These are phyloP conservation scores for Aspergillus alliaceus DNA, from an alignment of 2,329 filamentous ascomycete genomes.

Conservation along the genomic window DNA sequence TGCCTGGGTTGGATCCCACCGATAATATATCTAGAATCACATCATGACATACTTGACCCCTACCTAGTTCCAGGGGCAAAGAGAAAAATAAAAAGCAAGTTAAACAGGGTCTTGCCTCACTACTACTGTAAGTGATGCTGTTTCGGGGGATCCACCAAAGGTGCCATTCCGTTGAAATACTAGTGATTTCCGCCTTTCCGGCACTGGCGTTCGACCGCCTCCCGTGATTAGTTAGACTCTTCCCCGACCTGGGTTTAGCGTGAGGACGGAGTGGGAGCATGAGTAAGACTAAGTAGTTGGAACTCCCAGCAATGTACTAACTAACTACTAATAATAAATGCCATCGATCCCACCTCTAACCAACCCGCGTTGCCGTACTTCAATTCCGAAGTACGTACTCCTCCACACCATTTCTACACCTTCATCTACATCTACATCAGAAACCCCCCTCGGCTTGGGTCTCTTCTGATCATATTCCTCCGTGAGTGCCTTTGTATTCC, in stretches of 20 bases:
- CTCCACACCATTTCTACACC: constrained; percentile 1
- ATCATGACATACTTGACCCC: not conserved
- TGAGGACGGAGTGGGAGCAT: not conserved
- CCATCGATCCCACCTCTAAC: constrained; percentile 11
- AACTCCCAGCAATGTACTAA: not conserved
- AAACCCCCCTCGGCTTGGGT: not conserved
- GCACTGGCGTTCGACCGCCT: constrained; percentile 5
- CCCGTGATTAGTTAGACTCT: not conserved
- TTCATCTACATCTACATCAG: no score
- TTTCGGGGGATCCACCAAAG: not conserved
- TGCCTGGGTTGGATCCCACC: not conserved
- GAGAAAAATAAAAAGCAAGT: not conserved
- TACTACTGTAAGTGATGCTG: not conserved
- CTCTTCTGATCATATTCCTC: not conserved
- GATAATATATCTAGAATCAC: not conserved
- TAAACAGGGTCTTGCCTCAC: not conserved
- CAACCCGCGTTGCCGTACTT: not conserved
- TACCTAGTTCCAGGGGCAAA: not conserved
- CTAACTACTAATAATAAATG: constrained; percentile 16
- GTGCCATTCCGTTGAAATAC: not conserved
- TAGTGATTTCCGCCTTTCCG: constrained; percentile 1
- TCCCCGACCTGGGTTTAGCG: not conserved
- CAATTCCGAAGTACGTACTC: not conserved
- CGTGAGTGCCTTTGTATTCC: constrained; percentile 13
- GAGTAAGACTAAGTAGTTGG: no score